A percentile compares a stretch with the other conserved stretches of the same genome.
phyloP scores from a whole-genome alignment of 2,329 filamentous ascomycete species.

The Aspergillus sp. region DNA sequence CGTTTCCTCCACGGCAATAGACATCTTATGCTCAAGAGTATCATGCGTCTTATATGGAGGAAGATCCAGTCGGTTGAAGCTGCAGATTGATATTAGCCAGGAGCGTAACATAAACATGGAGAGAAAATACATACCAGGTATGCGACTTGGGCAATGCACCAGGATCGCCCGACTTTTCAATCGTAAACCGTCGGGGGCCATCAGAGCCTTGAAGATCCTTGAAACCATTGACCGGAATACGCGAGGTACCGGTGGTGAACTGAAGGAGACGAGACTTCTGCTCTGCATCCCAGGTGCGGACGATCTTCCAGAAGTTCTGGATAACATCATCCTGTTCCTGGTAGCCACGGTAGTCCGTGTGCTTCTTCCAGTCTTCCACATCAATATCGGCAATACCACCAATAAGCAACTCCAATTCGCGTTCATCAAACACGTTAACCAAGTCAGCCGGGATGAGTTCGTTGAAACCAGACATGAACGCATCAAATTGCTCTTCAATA shows the following conservation, averaged over 20 bases:
- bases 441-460: constrained; percentile 94
- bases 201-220: constrained; percentile 98
- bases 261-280: constrained; percentile 95
- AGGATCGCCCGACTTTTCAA: constrained; percentile 92
- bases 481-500: constrained; percentile 96
- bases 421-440: constrained; percentile 97
- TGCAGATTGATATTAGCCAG: constrained; percentile 29
- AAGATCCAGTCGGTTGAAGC: constrained; percentile 94
- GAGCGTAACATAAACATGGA: constrained; percentile 13
- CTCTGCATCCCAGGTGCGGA: constrained; percentile 94
- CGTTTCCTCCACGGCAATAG: constrained; percentile 96
- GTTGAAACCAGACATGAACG: constrained; percentile 95
- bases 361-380: constrained; percentile 99
- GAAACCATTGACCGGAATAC: constrained; percentile 98
- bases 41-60: constrained; percentile 89
- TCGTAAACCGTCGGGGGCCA: constrained; percentile 89
- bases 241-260: constrained; percentile 93
- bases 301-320: constrained; percentile 95
- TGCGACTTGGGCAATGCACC: constrained; percentile 91
- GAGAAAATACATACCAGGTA: constrained; percentile 69
- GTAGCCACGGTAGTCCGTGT: constrained; percentile 97
- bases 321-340: constrained; percentile 97
- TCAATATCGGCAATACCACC: constrained; percentile 99
- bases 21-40: constrained; percentile 78
- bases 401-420: constrained; percentile 91